phyloP scores from a whole-genome alignment of 2,329 filamentous ascomycete species.

The Hawksworthiomyces lignivorus region DNA sequence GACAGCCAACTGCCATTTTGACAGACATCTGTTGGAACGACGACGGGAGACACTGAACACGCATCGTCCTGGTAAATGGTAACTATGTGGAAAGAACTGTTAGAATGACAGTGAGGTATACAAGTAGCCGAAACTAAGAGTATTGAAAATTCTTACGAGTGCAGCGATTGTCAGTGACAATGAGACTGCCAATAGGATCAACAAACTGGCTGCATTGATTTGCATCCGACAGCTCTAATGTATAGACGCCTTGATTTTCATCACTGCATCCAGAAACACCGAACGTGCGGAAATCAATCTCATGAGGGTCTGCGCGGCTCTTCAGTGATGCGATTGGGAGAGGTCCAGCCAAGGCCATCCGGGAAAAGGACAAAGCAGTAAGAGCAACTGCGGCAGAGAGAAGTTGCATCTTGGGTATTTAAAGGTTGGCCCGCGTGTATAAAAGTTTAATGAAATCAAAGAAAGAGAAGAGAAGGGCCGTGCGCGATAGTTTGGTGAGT shows the following conservation, averaged over 20 bases:
- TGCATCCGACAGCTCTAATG: slow-evolving; percentile 7
- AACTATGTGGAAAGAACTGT: slow-evolving; percentile 2
- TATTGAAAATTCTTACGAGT: slow-evolving; percentile 4
- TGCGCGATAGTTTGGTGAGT: no score
- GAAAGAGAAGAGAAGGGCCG: no score
- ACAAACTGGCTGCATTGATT: slow-evolving; percentile 9
- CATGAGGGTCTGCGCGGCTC: slow-evolving; percentile 10
- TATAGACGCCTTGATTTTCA: slow-evolving; percentile 17
- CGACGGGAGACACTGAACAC: slow-evolving; percentile 3
- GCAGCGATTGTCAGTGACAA: slow-evolving; percentile 7
- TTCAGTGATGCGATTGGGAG: background rate
- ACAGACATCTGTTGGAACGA: slow-evolving; percentile 3
- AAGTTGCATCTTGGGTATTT: slow-evolving; percentile 11
- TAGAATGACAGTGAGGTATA: background rate
- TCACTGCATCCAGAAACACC: slow-evolving; percentile 11
- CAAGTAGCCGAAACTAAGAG: background rate
- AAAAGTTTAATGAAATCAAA: no score
- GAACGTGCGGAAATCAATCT: slow-evolving; percentile 16
- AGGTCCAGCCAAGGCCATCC: background rate
- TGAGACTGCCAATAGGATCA: slow-evolving; percentile 10
- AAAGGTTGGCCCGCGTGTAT: no score
- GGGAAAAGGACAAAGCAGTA: slow-evolving; percentile 1
- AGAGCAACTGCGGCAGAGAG: background rate
- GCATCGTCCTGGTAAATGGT: slow-evolving; percentile 6
- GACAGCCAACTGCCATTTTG: slow-evolving; percentile 11